Base-by-base conservation (phyloP, 2,329 filamentous ascomycete genomes). In the Phyllosticta paracitricarpa region DNA sequence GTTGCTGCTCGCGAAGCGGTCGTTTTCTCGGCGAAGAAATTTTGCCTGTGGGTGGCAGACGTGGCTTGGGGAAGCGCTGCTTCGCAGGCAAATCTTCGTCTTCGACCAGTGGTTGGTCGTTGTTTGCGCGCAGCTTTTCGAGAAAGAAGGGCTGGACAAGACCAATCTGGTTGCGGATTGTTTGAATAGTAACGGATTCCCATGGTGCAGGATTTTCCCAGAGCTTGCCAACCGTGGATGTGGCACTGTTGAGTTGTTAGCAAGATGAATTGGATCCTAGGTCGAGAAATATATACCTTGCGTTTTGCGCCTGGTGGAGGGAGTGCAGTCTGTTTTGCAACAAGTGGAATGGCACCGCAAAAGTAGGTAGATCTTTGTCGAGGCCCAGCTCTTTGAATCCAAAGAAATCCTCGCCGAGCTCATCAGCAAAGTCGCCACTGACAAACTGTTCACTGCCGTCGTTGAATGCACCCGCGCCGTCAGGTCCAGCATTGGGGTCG, bases 341-440 rank as follows among this genome's bases (percentile, higher is more conserved):
- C 22, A 99, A 84, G 76, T 99, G 94, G 62, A 99, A 81, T 25
- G 95, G 94, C 40, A 99, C 94, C 59, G 89, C 92, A 64, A 97
- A 84, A 66, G 89, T 89, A 33, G 93, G 87, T 64, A 94, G 81
- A 72, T 99, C 94, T 67, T 86, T 88, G 69, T 96, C 91, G 62
- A 99, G 82, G 53, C 94, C 94, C 54, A 99, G 84, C 63, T 96
- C 92, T 71, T 91, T 92, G 83, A 99, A 97, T 28, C 94, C 94
- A 70, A 99, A 99, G 82, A 97, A 99, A 76, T 99, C 94, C 78
- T 99, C 94, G 64, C 92, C 93, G 12, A 99, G 88, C 68, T 99
- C 94, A 72, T 97, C 94, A 0, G 94, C 94, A 72, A 99, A 99
- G 74, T 99, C 94, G 64, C 94, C 94, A 54, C 89, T 91, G 56